phyloP scores from a whole-genome alignment of 139 green algal genomes.

The Picochlorum sp. region DNA sequence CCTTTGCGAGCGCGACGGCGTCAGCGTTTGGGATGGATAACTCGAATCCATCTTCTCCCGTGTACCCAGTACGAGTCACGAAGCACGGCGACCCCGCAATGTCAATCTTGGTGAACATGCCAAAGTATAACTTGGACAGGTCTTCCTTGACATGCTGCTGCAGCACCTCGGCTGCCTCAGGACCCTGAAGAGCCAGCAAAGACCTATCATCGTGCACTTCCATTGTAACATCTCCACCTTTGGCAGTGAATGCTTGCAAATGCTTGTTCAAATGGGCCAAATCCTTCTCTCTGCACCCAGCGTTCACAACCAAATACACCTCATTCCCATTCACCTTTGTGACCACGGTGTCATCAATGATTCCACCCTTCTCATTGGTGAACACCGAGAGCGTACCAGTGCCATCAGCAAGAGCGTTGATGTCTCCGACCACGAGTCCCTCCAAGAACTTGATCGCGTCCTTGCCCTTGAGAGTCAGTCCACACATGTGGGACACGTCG shows the following conservation, averaged over 20 bases:
- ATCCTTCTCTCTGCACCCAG: conserved; percentile 94
- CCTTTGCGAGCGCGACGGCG: conserved; percentile 62
- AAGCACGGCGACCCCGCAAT: conserved; percentile 73
- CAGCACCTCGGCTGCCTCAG: conserved; percentile 48
- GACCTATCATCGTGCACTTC: conserved; percentile 79
- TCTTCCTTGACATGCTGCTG: conserved; percentile 46
- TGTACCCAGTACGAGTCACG: conserved; percentile 96
- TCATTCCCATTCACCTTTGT: conserved; percentile 51
- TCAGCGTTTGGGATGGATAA: conserved; percentile 72
- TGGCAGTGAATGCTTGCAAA: conserved; percentile 51
- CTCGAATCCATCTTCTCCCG: conserved; percentile 98
- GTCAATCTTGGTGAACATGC: conserved; percentile 63
- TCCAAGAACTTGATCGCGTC: conserved; percentile 90
- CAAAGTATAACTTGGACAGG: conserved; percentile 87
- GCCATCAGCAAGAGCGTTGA: conserved; percentile 67
- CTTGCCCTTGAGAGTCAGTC: conserved; percentile 87
- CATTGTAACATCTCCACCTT: conserved; percentile 46
- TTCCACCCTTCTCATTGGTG: conserved; percentile 95
- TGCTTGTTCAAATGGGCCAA: conserved; percentile 82
- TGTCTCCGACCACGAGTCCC: conserved; percentile 83
- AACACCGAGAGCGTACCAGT: conserved; percentile 82
- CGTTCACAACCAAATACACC: conserved; percentile 97
- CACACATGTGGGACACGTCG: conserved; percentile 98
- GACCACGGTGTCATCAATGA: conserved; percentile 92
- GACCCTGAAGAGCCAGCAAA: conserved; percentile 88